Percentiles rank a stretch among this genome's conserved stretches.
These are phyloP conservation scores for Leccinum griseonigrum DNA, from an alignment of 1,284 basidiomycete species.

Conservation along the genomic window DNA sequence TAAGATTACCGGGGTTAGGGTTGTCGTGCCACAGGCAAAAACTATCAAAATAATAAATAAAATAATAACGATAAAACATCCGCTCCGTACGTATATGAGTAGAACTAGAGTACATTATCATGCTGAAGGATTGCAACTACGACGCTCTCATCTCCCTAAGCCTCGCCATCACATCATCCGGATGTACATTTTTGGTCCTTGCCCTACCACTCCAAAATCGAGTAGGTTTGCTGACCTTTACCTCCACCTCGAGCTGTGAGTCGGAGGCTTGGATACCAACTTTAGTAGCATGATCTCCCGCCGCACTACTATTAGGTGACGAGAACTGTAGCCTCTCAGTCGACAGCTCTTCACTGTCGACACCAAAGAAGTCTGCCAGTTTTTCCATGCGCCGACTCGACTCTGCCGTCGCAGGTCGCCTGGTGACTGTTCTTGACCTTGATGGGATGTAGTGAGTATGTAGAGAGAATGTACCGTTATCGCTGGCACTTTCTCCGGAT, in stretches of 20 bases:
- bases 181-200: slow-evolving; percentile 32
- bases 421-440: neutral
- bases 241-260: slow-evolving; percentile 32
- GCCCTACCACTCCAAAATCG: slow-evolving; percentile 39
- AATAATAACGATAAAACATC: neutral
- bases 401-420: slow-evolving; percentile 7
- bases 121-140: neutral
- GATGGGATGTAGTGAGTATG: neutral
- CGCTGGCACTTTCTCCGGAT: neutral
- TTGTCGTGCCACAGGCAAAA: slow-evolving; percentile 7
- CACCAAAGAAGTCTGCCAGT: slow-evolving; percentile 58
- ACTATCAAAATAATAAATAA: neutral
- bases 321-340: neutral
- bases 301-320: slow-evolving; percentile 5
- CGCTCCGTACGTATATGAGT: neutral
- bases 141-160: slow-evolving; percentile 48
- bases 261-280: slow-evolving; percentile 3
- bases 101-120: neutral
- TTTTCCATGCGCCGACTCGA: slow-evolving; percentile 38
- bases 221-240: slow-evolving; percentile 35
- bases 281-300: slow-evolving; percentile 3
- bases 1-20: slow-evolving; percentile 24
- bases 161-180: slow-evolving; percentile 46
- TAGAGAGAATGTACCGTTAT: neutral
- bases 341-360: slow-evolving; percentile 46